Conservation (phyloP, 106 monocot species). For the Apostasia shenzhenica region DNA sequence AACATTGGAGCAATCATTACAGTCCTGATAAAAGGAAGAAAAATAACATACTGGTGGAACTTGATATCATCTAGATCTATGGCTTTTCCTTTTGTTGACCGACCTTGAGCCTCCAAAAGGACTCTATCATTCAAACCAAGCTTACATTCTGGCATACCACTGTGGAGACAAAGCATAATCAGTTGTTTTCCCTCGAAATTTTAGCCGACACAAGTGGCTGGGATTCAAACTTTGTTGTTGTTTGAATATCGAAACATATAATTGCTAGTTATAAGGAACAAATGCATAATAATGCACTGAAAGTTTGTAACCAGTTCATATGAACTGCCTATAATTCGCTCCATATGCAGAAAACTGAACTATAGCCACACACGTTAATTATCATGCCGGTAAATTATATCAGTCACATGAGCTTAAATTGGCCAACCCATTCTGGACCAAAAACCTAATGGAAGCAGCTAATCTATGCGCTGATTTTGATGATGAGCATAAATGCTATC, state of each 20-base stretch:
- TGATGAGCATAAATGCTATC: too few species aligned
- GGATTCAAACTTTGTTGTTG: too few species aligned
- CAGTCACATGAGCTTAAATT: too few species aligned
- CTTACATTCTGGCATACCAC: conserved; percentile 99
- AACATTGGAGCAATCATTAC: not conserved
- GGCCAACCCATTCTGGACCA: too few species aligned
- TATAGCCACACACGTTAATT: too few species aligned
- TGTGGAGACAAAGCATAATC: conserved; percentile 23
- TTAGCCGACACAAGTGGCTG: not conserved
- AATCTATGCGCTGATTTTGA: too few species aligned
- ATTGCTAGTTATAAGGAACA: not conserved
- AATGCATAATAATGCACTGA: not conserved
- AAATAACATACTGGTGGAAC: conserved; percentile 74
- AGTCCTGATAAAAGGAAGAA: not conserved
- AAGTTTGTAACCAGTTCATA: too few species aligned
- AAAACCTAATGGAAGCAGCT: too few species aligned
- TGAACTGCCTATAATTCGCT: too few species aligned
- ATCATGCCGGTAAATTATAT: too few species aligned
- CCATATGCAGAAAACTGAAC: too few species aligned
- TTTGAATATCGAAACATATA: too few species aligned
- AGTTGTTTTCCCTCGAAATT: not conserved
- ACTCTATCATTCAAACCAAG: conserved; percentile 93
- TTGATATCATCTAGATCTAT: conserved; percentile 99
- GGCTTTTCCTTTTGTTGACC: conserved; percentile 91
- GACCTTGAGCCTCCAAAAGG: conserved; percentile 93